Conservation (phyloP, 768 basidiomycete species). For the Hygrophoropsis aurantiaca region DNA sequence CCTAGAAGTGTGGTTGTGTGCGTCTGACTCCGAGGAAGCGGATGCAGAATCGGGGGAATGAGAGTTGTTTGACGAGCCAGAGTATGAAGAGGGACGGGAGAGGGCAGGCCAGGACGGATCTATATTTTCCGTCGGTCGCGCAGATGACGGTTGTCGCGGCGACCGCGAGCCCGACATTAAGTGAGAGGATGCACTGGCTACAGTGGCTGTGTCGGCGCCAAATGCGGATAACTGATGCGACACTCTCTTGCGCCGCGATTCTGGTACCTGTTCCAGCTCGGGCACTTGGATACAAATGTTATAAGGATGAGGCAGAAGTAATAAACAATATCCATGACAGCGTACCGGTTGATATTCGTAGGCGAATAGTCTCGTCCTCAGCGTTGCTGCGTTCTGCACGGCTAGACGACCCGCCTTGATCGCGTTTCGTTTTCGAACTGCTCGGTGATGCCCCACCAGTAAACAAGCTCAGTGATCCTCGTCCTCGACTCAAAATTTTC, state of each 20-base stretch:
- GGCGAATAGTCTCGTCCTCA: slow-evolving; percentile 10
- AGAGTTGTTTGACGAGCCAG: slow-evolving; percentile 17
- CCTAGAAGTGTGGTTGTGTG: slow-evolving; percentile 43
- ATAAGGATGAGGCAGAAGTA: neutral
- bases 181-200: slow-evolving; percentile 10
- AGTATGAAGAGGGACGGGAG: slow-evolving; percentile 1
- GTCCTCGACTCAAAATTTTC: slow-evolving; percentile 31
- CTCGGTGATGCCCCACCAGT: slow-evolving; percentile 14
- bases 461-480: slow-evolving; percentile 28
- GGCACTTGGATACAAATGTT: slow-evolving; percentile 11
- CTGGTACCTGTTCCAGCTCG: slow-evolving; percentile 12
- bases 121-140: slow-evolving; percentile 1
- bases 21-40: slow-evolving; percentile 18
- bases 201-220: slow-evolving; percentile 21
- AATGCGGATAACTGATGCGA: slow-evolving; percentile 13
- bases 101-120: slow-evolving; percentile 34
- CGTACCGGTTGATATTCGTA: slow-evolving; percentile 23
- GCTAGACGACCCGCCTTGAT: slow-evolving; percentile 11
- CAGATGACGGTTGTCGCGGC: slow-evolving; percentile 17
- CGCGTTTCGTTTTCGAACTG: slow-evolving; percentile 7
- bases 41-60: slow-evolving; percentile 30
- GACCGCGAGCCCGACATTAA: slow-evolving; percentile 6
- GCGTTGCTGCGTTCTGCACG: slow-evolving; percentile 14
- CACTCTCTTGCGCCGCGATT: slow-evolving; percentile 2
- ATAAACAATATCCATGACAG: neutral